A percentile compares a stretch with the other conserved stretches of the same genome.
phyloP scores from a whole-genome alignment of 2,329 filamentous ascomycete species.

The Sporothrix inflata region DNA sequence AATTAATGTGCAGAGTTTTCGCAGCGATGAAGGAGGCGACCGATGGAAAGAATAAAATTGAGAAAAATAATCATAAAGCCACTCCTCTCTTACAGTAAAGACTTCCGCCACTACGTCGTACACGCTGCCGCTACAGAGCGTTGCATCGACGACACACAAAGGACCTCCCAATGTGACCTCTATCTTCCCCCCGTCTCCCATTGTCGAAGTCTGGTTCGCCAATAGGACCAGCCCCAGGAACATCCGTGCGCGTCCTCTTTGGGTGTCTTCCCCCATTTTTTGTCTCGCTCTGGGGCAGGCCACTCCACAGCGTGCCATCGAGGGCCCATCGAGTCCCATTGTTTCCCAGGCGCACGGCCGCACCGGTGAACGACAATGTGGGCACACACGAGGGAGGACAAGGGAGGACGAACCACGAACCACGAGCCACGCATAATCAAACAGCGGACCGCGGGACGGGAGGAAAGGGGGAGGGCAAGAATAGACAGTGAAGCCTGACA shows the following conservation, averaged over 20 bases:
- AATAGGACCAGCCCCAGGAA: background rate
- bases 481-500: background rate
- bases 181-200: background rate
- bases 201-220: background rate
- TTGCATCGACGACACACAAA: background rate
- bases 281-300: background rate
- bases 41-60: no score
- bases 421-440: background rate
- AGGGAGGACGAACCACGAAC: background rate
- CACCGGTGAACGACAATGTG: background rate
- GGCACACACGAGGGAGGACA: background rate
- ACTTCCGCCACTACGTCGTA: background rate
- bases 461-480: background rate
- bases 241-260: constrained; percentile 1
- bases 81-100: background rate
- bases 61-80: no score
- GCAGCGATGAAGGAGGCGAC: background rate
- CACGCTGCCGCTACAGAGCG: background rate
- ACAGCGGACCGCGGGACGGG: background rate
- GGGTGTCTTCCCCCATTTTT: background rate
- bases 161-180: background rate
- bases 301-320: background rate
- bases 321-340: background rate
- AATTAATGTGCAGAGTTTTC: background rate
- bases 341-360: background rate